A percentile compares a stretch with the other conserved stretches of the same genome.
phyloP scores from a whole-genome alignment of 805 yeast genomes.

The Clavispora asparagi region DNA sequence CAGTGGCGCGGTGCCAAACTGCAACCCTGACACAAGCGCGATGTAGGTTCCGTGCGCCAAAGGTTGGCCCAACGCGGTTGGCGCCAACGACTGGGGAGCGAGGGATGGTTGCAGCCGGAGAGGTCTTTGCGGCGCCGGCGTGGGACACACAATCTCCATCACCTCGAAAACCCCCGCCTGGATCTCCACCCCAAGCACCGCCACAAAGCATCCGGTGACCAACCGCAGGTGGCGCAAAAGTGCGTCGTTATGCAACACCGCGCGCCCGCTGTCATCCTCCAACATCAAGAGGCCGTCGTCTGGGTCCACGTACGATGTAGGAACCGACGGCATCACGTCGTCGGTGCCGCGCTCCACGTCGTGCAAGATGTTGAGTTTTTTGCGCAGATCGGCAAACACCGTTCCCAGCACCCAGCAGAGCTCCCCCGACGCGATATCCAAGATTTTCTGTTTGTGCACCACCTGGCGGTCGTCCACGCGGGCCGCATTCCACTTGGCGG shows the following conservation, averaged over 20 bases:
- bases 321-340: conserved; percentile 41
- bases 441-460: conserved; percentile 32
- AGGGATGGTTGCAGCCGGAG: conserved; percentile 17
- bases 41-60: conserved; percentile 23
- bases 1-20: conserved; percentile 43
- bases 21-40: conserved; percentile 75
- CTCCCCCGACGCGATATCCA: conserved; percentile 59
- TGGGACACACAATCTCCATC: conserved; percentile 73
- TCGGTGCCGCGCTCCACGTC: conserved; percentile 66
- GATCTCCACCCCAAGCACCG: conserved; percentile 79
- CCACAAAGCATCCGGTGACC: conserved; percentile 88
- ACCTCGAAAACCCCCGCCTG: conserved; percentile 80
- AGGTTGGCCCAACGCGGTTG: too few species aligned
- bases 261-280: conserved; percentile 92
- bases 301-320: conserved; percentile 29
- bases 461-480: conserved; percentile 29
- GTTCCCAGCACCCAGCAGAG: conserved; percentile 87
- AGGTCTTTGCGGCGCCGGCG: conserved; percentile 48
- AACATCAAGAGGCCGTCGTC: conserved; percentile 57
- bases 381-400: conserved; percentile 73
- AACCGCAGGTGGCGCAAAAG: conserved; percentile 50
- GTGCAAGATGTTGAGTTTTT: conserved; percentile 77
- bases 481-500: conserved; percentile 46
- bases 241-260: conserved; percentile 59
- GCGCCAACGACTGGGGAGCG: conserved; percentile 2